Evolutionary conservation across 805 yeast species (phyloP).

Genomic region (Candida schatavii): DNA sequence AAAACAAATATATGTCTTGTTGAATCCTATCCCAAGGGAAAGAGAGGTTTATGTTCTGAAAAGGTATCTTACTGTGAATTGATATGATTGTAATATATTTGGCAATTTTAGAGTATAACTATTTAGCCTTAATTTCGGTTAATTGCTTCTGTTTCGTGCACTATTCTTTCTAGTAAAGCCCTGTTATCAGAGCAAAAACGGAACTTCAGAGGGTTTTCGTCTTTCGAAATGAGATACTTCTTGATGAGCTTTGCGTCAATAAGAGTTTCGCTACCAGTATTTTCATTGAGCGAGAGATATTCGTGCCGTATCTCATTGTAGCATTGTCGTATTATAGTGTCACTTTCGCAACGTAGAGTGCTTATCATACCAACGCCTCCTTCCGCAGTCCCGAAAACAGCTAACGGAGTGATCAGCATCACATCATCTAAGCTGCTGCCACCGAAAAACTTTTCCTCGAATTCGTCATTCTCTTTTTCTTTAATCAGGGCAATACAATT

Average conservation of each 20-base stretch:
- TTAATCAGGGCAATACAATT: neutral
- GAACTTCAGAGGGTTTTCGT: too few species aligned
- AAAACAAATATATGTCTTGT: too few species aligned
- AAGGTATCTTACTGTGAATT: too few species aligned
- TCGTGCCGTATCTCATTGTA: neutral
- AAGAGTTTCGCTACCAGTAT: too few species aligned
- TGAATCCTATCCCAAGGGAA: too few species aligned
- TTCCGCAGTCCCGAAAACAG: slow-evolving; percentile 26
- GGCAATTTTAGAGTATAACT: too few species aligned
- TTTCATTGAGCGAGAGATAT: too few species aligned
- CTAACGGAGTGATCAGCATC: neutral
- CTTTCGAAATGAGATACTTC: too few species aligned
- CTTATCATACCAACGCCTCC: slow-evolving; percentile 23
- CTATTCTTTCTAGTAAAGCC: slow-evolving; percentile 11
- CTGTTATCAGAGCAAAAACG: slow-evolving; percentile 14
- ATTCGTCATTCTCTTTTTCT: neutral
- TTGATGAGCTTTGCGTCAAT: too few species aligned
- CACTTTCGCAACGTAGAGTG: neutral
- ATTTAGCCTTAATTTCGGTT: too few species aligned
- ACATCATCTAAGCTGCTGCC: neutral
- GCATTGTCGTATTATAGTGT: neutral
- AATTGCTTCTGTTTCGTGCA: slow-evolving; percentile 8
- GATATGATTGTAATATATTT: too few species aligned
- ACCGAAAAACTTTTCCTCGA: neutral
- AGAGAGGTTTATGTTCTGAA: too few species aligned